Percentiles rank a stretch among this genome's conserved stretches.
phyloP scores from a whole-genome alignment of 495 filamentous ascomycete species.

The Rostrohypoxylon terebratum region DNA sequence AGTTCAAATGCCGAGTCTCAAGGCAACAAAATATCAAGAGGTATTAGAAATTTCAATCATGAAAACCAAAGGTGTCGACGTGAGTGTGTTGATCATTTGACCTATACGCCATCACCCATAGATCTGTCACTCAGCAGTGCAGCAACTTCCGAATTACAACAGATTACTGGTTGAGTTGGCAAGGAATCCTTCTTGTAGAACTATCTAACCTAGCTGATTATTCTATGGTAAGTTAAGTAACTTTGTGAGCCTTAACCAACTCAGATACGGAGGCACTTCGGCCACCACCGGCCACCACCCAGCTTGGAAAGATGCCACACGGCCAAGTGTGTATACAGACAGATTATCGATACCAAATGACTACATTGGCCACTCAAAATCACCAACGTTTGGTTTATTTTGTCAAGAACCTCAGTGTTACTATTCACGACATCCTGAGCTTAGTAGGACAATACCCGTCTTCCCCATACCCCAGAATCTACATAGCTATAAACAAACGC shows the following conservation, averaged over 20 bases:
- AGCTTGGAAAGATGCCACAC: background rate
- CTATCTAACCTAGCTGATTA: background rate
- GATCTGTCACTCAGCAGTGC: background rate
- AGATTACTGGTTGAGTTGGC: background rate
- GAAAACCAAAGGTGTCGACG: background rate
- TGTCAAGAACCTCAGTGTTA: background rate
- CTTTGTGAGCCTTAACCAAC: background rate
- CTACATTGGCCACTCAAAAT: background rate
- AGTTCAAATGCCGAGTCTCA: background rate
- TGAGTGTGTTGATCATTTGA: background rate
- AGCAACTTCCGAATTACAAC: background rate
- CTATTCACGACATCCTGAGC: background rate
- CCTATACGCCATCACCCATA: conserved; percentile 3
- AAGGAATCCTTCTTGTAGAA: background rate
- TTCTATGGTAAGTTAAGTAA: background rate
- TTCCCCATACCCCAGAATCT: background rate
- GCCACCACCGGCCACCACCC: background rate
- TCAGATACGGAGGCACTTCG: conserved; percentile 3
- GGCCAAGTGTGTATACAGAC: background rate
- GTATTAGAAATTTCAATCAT: background rate
- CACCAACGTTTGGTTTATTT: background rate
- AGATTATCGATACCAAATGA: conserved; percentile 6
- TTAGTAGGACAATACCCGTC: background rate
- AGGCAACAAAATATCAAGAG: background rate
- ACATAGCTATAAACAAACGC: too few relatives aligned